Conservation (phyloP, 139 green algal genomes). For the Micractinium conductrix region DNA sequence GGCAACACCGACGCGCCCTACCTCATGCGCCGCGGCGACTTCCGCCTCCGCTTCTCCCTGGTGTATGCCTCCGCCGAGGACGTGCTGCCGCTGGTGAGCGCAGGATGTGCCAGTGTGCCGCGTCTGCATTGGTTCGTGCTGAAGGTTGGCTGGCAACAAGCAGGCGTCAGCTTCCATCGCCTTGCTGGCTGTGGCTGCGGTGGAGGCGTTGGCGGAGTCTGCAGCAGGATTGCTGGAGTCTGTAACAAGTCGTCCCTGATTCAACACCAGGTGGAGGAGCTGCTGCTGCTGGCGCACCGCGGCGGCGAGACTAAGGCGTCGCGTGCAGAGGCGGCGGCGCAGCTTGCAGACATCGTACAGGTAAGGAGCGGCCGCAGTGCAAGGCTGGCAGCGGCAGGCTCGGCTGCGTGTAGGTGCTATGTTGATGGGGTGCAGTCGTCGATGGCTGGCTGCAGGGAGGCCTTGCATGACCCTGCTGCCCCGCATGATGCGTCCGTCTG, state of each 20-base stretch:
- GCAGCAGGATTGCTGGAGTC: too few species aligned
- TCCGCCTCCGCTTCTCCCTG: constrained; percentile 56
- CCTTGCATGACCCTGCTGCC: not conserved
- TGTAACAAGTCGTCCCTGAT: too few species aligned
- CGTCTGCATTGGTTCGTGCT: too few species aligned
- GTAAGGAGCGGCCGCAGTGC: not conserved
- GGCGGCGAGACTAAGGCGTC: constrained; percentile 14
- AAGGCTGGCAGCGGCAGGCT: not conserved
- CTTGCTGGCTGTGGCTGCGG: too few species aligned
- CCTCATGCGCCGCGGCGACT: constrained; percentile 29
- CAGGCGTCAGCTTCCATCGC: too few species aligned
- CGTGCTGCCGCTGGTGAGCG: constrained; percentile 52
- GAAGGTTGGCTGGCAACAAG: too few species aligned
- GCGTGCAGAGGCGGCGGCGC: constrained; percentile 1
- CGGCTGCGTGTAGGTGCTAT: not conserved
- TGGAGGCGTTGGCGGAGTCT: too few species aligned
- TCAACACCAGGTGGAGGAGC: too few species aligned
- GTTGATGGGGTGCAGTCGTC: not conserved
- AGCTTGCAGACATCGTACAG: constrained; percentile 34
- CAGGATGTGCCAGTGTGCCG: too few species aligned
- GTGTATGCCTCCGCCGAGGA: constrained; percentile 53
- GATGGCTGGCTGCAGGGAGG: too few species aligned
- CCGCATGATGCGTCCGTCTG: not conserved
- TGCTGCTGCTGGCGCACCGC: constrained; percentile 35
- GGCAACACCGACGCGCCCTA: constrained; percentile 49